Evolutionary conservation across 306 rosid genomes (phyloP), one percentile per base, ranked within the genome.

Genomic region (Inga leiocalycina): DNA sequence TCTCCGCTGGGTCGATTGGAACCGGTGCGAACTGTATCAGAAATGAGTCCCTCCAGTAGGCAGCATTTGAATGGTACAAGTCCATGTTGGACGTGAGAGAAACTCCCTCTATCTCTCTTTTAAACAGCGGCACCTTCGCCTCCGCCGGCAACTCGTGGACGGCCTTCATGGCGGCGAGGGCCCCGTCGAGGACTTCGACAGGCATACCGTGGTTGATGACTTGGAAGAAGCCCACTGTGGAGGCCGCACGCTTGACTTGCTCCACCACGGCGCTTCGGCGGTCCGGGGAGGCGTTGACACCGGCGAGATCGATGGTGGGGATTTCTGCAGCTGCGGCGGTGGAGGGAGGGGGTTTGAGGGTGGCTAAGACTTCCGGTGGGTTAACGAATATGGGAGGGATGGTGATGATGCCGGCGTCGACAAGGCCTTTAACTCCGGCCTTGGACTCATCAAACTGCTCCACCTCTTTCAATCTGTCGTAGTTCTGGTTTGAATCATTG

Each of bases 201-300:
- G 90, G 88, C 10, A 90, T 73, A 1, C 86, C 90, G 44, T 90
- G 91, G 75, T 85, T 88, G 76, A 85, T 74, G 61, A 88, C 82
- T 69, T 84, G 93, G 86, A 90, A 90, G 85, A 88, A 82, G 8
- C 90, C 91, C 45, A 65, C 46, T 8, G 80, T 48, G 2, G 89
- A 77, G 43, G 87, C 68, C 19, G 91, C 88, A 37, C 34, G 68
- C 61, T 69, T 72, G 80, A 88, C 46, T 17, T 82, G 81, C 34
- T 79, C 82, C 22, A 80, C 90, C 32, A 86, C 19, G 0, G 64
- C 32, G 15, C 83, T 32, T 8, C 90, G 93, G 13, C 9, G 64
- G 14, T 41, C 52, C 1, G 61, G 75, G 27, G 84, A 65, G 70
- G 72, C 6, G 14, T 61, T 4, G n/a, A 74, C 17, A 17, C 35